Evolutionary conservation across 73 alveolate species (phyloP).

Genomic region (Effrenium voratum): DNA sequence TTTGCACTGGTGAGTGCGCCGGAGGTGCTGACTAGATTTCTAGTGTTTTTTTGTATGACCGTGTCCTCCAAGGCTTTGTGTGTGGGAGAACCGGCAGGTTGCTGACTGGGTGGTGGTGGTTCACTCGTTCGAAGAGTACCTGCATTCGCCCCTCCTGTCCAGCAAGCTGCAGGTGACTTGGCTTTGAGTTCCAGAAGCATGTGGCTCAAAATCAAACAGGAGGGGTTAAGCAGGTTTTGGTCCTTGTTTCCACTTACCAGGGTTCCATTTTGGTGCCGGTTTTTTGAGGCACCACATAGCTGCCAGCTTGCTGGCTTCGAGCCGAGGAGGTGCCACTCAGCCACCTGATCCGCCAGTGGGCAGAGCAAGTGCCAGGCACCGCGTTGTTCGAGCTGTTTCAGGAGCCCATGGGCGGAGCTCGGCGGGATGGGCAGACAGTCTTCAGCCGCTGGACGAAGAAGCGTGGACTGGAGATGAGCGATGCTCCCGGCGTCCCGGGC

Average conservation of each 20-base stretch:
- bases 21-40: background rate
- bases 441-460: slow-evolving; percentile 31
- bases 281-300: too few relatives aligned
- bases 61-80: background rate
- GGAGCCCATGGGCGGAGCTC: slow-evolving; percentile 46
- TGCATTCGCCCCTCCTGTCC: slow-evolving; percentile 11
- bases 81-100: slow-evolving; percentile 31
- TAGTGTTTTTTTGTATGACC: background rate
- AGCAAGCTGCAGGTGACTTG: background rate
- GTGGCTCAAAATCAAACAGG: too few relatives aligned
- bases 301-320: background rate
- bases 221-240: too few relatives aligned
- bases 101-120: slow-evolving; percentile 45
- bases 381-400: slow-evolving; percentile 21
- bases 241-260: too few relatives aligned
- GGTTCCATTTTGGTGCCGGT: too few relatives aligned
- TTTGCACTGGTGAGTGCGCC: background rate
- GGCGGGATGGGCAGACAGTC: background rate
- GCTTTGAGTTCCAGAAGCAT: too few relatives aligned
- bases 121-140: slow-evolving; percentile 9
- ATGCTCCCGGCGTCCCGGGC: background rate
- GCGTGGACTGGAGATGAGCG: slow-evolving; percentile 31
- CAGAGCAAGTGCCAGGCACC: background rate
- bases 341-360: background rate
- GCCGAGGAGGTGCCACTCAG: background rate